Base-by-base conservation (phyloP, 106 monocot species). In the Dendrobium catenatum region DNA sequence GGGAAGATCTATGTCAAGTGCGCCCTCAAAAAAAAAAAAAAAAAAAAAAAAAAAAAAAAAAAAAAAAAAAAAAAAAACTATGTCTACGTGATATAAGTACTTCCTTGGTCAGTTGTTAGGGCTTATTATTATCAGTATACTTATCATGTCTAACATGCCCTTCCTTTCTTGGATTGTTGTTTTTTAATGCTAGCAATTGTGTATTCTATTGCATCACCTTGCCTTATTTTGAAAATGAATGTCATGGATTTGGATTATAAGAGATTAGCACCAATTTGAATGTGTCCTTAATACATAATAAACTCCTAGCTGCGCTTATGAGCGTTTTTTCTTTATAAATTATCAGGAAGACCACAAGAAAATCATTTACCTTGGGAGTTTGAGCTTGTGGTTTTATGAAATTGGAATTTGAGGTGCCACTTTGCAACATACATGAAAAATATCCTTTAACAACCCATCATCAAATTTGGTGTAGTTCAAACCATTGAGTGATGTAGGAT, bases 91-190 rank as follows among this genome's bases (percentile, higher is more conserved):
- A 46, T 58, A n/a, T 58, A 19, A 58, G 58, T 58, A 6, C 58
- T 58, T 58, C 58, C 18, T 58, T 18, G 46, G 46, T 46, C 4
- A 46, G 46, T 46, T 46, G 5, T 46, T 46, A 46, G 46, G 46
- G 46, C 46, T 46, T 46, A 5, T 46, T 46, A 46, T 9, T 46
- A 0, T 58, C 4, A 58, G n/a, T 58, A 19, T 17, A 17, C 18
- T 19, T 58, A 19, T 19, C 58, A 20, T 58, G 58, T 58, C 58
- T 58, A 58, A 58, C 16, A 19, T 68, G 67, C 26, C 67, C 27
- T 56, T 56, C 56, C 56, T 68, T 68, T 58, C 58, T 58, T 58
- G 58, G 17, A 58, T 58, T 58, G 58, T 58, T 58, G 27, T 68
- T 26, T 68, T 24, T 68, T 7, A 68, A 68, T 24, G 8, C 27